phyloP scores from a whole-genome alignment of 2,329 filamentous ascomycete species.

The Oidium heveae region DNA sequence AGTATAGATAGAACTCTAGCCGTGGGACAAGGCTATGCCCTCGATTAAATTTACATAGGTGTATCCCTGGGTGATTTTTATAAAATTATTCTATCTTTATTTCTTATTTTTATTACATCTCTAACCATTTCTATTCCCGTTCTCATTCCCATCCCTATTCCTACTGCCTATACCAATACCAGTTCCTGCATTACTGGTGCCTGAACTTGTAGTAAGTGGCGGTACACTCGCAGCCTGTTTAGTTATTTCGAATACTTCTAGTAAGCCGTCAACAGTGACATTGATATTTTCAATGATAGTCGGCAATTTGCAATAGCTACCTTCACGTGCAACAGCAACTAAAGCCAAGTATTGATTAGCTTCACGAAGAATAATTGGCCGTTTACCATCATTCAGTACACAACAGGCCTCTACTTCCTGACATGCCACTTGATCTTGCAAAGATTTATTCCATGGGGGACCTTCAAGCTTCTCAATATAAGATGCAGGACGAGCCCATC shows the following conservation, averaged over 20 bases:
- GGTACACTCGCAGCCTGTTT: slow-evolving; percentile 16
- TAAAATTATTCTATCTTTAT: too few relatives aligned
- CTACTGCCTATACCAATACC: too few relatives aligned
- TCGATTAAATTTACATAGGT: too few relatives aligned
- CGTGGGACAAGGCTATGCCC: too few relatives aligned
- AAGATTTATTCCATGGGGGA: slow-evolving; percentile 31
- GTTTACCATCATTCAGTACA: slow-evolving; percentile 33
- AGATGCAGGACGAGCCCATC: slow-evolving; percentile 36
- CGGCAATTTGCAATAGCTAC: slow-evolving; percentile 60
- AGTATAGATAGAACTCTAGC: too few relatives aligned
- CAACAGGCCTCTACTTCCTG: slow-evolving; percentile 42
- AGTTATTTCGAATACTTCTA: slow-evolving; percentile 54
- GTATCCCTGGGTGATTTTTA: too few relatives aligned
- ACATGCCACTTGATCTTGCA: slow-evolving; percentile 41
- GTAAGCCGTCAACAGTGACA: slow-evolving; percentile 53
- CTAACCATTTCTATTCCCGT: too few relatives aligned
- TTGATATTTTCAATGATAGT: slow-evolving; percentile 73
- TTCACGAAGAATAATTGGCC: slow-evolving; percentile 42
- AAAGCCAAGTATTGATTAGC: slow-evolving; percentile 53
- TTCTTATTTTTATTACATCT: too few relatives aligned
- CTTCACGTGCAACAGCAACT: slow-evolving; percentile 70
- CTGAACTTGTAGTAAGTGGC: too few relatives aligned
- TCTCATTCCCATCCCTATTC: too few relatives aligned
- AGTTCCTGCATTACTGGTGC: too few relatives aligned
- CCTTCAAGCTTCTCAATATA: slow-evolving; percentile 31